Conservation (phyloP, 441 rosid species). For the Adansonia grandidieri region DNA sequence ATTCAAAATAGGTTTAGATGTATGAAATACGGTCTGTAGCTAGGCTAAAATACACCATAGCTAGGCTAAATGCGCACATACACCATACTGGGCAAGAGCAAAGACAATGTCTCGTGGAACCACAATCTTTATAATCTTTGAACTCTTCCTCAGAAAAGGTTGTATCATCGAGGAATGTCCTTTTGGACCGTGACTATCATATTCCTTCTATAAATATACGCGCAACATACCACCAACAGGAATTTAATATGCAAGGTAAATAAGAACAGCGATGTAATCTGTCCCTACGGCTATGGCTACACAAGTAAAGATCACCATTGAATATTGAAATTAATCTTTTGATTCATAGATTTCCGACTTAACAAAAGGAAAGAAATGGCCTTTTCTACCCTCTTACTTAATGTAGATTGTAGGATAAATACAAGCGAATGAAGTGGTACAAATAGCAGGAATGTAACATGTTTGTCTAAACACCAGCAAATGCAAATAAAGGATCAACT, state of each 20-base stretch:
- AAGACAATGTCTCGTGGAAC: slow-evolving; percentile 92
- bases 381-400: neutral
- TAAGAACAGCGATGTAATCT: neutral
- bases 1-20: neutral
- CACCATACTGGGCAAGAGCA: slow-evolving; percentile 97
- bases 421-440: no score
- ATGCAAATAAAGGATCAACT: no score
- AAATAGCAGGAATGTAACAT: no score
- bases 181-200: slow-evolving; percentile 93
- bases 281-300: neutral
- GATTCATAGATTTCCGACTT: neutral
- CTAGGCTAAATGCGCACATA: slow-evolving; percentile 93
- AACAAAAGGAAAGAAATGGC: neutral
- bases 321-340: slow-evolving; percentile 1
- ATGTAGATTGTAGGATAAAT: neutral
- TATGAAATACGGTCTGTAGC: neutral
- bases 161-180: slow-evolving; percentile 73
- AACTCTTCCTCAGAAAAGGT: slow-evolving; percentile 86
- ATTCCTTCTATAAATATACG: slow-evolving; percentile 61
- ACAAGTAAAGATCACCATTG: neutral
- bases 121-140: slow-evolving; percentile 91
- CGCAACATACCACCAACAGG: neutral
- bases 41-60: slow-evolving; percentile 32
- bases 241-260: slow-evolving; percentile 4
- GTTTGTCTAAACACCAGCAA: no score